These are phyloP conservation scores for Hyaloscypha variabilis DNA, from an alignment of 495 filamentous ascomycete species.

Conservation along the genomic window DNA sequence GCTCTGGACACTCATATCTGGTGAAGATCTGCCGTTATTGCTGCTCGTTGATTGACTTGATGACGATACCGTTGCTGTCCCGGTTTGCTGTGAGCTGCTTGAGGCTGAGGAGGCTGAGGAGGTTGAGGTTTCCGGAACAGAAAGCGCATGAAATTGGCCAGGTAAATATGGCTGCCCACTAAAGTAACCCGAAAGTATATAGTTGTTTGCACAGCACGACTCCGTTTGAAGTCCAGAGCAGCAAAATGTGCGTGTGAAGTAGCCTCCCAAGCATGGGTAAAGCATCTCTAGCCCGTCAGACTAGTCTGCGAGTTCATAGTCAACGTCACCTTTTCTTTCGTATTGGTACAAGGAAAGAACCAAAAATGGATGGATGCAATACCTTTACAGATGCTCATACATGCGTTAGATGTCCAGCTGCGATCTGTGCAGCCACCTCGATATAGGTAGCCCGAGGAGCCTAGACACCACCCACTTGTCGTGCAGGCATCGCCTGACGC, in stretches of 20 bases:
- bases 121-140: too few species aligned
- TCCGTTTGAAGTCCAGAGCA: not conserved
- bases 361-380: too few species aligned
- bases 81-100: too few species aligned
- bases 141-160: too few species aligned
- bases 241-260: slow-evolving; percentile 1
- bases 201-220: slow-evolving; percentile 1
- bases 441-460: not conserved
- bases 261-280: not conserved
- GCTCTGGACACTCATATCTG: too few species aligned
- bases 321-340: not conserved
- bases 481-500: not conserved
- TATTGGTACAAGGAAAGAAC: not conserved
- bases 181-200: not conserved
- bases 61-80: too few species aligned
- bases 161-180: too few species aligned
- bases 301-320: not conserved
- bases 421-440: not conserved
- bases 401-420: not conserved
- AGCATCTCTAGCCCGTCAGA: not conserved
- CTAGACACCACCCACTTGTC: slow-evolving; percentile 2
- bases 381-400: not conserved
- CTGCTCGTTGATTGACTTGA: too few species aligned
- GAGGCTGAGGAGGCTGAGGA: too few species aligned
- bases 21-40: too few species aligned